Evolutionary conservation across 805 yeast genomes (phyloP).

Genomic region (Teunomyces cretensis): DNA sequence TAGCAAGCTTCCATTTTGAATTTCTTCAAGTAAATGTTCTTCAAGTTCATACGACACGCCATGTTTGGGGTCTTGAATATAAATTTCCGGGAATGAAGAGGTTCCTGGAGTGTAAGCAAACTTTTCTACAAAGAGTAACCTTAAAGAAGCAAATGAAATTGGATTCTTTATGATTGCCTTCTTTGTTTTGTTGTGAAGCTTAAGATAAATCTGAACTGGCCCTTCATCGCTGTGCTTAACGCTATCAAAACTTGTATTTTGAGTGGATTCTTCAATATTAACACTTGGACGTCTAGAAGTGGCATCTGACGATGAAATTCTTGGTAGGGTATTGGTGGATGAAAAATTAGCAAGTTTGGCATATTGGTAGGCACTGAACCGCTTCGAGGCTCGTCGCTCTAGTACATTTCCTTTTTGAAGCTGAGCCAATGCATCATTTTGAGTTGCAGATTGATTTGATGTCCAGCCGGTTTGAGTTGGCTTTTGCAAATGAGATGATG

Average conservation of each 20-base stretch:
- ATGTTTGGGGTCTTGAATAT: conserved; percentile 59
- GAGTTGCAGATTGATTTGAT: neutral
- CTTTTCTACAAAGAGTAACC: conserved; percentile 79
- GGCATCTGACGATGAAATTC: conserved; percentile 8
- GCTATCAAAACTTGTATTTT: neutral
- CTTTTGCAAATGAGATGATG: neutral
- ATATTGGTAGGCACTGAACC: conserved; percentile 92
- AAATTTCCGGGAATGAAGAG: conserved; percentile 73
- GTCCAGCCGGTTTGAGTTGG: neutral
- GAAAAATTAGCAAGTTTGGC: conserved; percentile 61
- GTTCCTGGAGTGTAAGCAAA: conserved; percentile 80
- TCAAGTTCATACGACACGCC: conserved; percentile 79
- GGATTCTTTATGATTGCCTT: conserved; percentile 49
- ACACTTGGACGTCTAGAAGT: conserved; percentile 4
- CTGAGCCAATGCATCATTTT: conserved; percentile 64
- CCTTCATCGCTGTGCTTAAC: neutral
- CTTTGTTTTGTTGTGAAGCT: conserved; percentile 53
- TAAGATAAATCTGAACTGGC: conserved; percentile 43
- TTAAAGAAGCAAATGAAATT: conserved; percentile 50
- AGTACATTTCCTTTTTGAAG: conserved; percentile 80
- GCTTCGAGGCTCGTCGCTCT: conserved; percentile 88
- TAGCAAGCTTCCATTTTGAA: conserved; percentile 59
- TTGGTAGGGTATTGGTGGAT: conserved; percentile 13
- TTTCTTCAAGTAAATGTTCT: conserved; percentile 58
- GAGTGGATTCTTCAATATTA: neutral